phyloP scores from a whole-genome alignment of 2,329 filamentous ascomycete genomes.

The Macrophomina tecta region DNA sequence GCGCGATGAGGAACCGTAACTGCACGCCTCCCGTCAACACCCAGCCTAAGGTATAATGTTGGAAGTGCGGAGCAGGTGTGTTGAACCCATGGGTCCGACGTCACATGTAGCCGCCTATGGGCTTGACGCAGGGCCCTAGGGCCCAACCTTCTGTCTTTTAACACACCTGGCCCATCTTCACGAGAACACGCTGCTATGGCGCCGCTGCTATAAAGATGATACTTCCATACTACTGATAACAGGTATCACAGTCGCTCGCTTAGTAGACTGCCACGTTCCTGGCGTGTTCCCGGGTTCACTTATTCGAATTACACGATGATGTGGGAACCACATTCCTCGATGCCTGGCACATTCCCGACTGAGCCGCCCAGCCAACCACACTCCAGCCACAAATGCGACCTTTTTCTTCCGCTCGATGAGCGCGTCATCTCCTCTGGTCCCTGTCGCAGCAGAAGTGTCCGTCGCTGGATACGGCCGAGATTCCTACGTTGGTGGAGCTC shows the following conservation, averaged over 20 bases:
- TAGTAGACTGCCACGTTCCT: neutral
- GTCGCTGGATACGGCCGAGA: neutral
- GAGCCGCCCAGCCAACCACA: constrained; percentile 12
- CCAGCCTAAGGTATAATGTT: neutral
- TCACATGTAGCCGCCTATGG: neutral
- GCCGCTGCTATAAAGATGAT: too few species aligned
- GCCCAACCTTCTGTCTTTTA: neutral
- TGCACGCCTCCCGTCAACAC: neutral
- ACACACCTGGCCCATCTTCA: neutral
- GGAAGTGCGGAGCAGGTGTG: neutral
- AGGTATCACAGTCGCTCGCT: neutral
- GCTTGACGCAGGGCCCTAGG: neutral
- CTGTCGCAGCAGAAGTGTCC: neutral
- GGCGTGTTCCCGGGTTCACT: neutral
- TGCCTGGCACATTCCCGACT: constrained; percentile 22
- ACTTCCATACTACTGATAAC: neutral
- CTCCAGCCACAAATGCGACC: neutral
- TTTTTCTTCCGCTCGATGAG: neutral
- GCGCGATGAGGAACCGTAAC: constrained; percentile 1
- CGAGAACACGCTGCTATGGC: too few species aligned
- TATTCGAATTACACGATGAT: neutral
- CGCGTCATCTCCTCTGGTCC: neutral
- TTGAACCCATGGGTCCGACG: neutral
- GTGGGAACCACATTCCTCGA: constrained; percentile 24
- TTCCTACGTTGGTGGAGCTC: neutral